Evolutionary conservation across 2,329 filamentous ascomycete genomes (phyloP).

Genomic region (Hymenoscyphus repandus): DNA sequence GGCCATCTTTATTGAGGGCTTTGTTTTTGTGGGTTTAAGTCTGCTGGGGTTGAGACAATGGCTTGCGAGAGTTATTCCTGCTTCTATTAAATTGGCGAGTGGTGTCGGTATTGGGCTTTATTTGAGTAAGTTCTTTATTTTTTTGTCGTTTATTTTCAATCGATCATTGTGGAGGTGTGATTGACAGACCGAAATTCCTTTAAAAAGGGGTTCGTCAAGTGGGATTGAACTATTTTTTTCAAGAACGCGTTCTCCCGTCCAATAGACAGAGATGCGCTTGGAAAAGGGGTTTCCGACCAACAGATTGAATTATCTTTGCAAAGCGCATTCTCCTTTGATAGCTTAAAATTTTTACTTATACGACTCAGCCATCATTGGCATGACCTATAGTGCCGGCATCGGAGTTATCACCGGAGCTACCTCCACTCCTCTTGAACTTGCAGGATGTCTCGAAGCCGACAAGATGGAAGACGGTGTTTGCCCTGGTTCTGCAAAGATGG

Average conservation of each 20-base stretch:
- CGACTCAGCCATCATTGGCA: conserved; percentile 52
- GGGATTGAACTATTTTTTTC: too few species aligned
- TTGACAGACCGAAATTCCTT: too few species aligned
- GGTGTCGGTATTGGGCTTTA: conserved; percentile 81
- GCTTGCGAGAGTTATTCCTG: conserved; percentile 75
- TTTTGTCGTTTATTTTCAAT: not conserved
- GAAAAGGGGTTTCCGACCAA: too few species aligned
- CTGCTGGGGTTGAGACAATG: conserved; percentile 77
- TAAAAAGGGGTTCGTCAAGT: too few species aligned
- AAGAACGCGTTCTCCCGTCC: too few species aligned
- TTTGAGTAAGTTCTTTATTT: conserved; percentile 21
- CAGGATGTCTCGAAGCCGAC: conserved; percentile 40
- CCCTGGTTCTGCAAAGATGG: conserved; percentile 63
- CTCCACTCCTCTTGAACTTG: conserved; percentile 65
- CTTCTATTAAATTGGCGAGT: conserved; percentile 81
- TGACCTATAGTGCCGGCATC: conserved; percentile 76
- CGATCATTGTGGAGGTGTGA: too few species aligned
- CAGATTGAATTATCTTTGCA: too few species aligned
- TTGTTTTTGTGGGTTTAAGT: conserved; percentile 74
- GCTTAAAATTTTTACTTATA: not conserved
- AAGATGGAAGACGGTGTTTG: conserved; percentile 47
- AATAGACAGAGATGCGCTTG: too few species aligned
- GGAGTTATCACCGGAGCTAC: conserved; percentile 64
- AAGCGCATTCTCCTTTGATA: too few species aligned
- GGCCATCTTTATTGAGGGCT: conserved; percentile 81